phyloP scores from a whole-genome alignment of 371 early-diverging fungal species.

The Actinomortierella ambigua region DNA sequence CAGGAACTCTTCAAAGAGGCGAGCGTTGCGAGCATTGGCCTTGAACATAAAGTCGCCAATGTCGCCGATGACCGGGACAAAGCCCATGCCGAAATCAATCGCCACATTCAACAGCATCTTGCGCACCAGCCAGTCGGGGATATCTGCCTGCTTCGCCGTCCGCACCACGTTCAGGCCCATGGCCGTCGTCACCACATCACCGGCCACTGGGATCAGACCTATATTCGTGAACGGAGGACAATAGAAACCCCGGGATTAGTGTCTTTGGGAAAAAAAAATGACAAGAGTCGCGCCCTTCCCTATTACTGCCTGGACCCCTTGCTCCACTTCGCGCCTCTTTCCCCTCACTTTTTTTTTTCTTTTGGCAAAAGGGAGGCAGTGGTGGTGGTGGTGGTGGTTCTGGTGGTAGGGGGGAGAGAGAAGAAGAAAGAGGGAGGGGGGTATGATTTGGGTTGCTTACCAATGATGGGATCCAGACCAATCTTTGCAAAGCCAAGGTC shows the following conservation, averaged over 20 bases:
- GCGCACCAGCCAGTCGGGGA: constrained; percentile 17
- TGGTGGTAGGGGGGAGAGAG: not conserved
- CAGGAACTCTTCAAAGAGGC: constrained; percentile 27
- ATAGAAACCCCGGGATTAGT: too few relatives aligned
- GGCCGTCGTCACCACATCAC: constrained; percentile 16
- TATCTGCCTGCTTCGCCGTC: constrained; percentile 37
- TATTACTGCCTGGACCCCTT: too few relatives aligned
- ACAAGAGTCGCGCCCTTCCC: too few relatives aligned
- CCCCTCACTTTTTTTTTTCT: too few relatives aligned
- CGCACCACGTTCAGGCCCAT: constrained; percentile 23
- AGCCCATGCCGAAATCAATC: constrained; percentile 29
- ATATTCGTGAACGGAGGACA: too few relatives aligned
- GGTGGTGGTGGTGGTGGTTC: too few relatives aligned
- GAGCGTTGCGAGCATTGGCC: constrained; percentile 33
- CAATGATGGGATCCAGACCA: constrained; percentile 43
- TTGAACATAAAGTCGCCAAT: constrained; percentile 38
- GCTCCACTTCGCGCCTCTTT: too few relatives aligned
- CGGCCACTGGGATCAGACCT: constrained; percentile 38
- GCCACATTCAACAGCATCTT: constrained; percentile 32
- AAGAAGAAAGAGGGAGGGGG: not conserved
- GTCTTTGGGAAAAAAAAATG: too few relatives aligned
- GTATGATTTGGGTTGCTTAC: constrained; percentile 8
- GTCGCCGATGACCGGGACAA: constrained; percentile 30
- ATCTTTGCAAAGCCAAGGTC: constrained; percentile 21
- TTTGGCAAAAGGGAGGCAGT: not conserved